These are phyloP conservation scores for Cyathus striatus DNA, from an alignment of 768 basidiomycete species.

Conservation along the genomic window DNA sequence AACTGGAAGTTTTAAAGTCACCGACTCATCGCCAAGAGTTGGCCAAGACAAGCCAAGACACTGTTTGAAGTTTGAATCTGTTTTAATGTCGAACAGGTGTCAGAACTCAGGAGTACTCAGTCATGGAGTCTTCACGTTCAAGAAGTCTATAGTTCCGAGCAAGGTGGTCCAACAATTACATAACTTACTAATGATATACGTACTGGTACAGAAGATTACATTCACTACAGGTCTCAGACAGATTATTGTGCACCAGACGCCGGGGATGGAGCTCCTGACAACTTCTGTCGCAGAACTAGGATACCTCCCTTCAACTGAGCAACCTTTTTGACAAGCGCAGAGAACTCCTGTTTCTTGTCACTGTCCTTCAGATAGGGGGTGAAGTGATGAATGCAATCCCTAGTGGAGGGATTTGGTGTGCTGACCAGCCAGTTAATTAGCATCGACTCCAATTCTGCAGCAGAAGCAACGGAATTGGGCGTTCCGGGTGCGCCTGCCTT, in stretches of 20 bases:
- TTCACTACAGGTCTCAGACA: too few species aligned
- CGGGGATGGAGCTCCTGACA: slow-evolving; percentile 30
- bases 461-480: slow-evolving; percentile 29
- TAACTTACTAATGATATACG: too few species aligned
- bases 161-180: too few species aligned
- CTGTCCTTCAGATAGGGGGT: slow-evolving; percentile 67
- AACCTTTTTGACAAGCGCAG: slow-evolving; percentile 75
- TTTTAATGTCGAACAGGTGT: too few species aligned
- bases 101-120: too few species aligned
- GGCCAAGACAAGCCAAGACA: too few species aligned
- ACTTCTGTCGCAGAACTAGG: slow-evolving; percentile 47
- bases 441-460: slow-evolving; percentile 59
- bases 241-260: slow-evolving; percentile 11
- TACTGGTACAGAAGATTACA: too few species aligned
- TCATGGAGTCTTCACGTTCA: too few species aligned
- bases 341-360: slow-evolving; percentile 68
- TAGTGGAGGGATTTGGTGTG: slow-evolving; percentile 64
- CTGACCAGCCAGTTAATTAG: slow-evolving; percentile 73
- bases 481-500: slow-evolving; percentile 38
- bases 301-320: slow-evolving; percentile 66
- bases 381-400: slow-evolving; percentile 79
- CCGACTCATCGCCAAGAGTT: too few species aligned
- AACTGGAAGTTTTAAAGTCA: too few species aligned
- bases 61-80: too few species aligned
- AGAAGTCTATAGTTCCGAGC: too few species aligned